A percentile compares a stretch with the other conserved stretches of the same genome.
Conservation (phyloP, 371 early-diverging fungal species). For the Rhizopus sp. region DNA sequence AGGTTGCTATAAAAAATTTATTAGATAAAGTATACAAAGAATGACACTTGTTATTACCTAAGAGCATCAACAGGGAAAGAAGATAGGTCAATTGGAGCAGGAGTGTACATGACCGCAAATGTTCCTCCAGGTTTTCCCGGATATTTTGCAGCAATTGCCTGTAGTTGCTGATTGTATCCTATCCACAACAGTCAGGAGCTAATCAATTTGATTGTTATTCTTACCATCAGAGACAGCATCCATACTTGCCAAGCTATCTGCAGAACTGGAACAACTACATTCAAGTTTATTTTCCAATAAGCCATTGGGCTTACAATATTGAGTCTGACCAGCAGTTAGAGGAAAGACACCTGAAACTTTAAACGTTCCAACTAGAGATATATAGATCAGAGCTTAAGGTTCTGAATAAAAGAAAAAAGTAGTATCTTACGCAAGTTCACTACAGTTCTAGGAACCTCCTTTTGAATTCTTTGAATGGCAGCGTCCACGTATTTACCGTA, state of each 20-base stretch:
- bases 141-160: slow-evolving; percentile 19
- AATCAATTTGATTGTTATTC: too few species aligned
- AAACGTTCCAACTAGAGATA: slow-evolving; percentile 22
- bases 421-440: slow-evolving; percentile 29
- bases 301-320: slow-evolving; percentile 20
- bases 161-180: slow-evolving; percentile 21
- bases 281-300: slow-evolving; percentile 14
- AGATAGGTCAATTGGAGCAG: slow-evolving; percentile 20
- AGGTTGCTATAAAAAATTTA: slow-evolving; percentile 3
- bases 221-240: slow-evolving; percentile 26
- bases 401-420: neutral
- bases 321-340: slow-evolving; percentile 12
- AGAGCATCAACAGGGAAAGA: slow-evolving; percentile 28
- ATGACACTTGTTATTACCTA: slow-evolving; percentile 13
- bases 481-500: slow-evolving; percentile 29
- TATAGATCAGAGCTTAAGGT: neutral
- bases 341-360: slow-evolving; percentile 26
- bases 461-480: slow-evolving; percentile 24
- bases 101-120: slow-evolving; percentile 30
- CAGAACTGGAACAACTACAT: slow-evolving; percentile 22
- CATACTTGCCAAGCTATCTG: slow-evolving; percentile 18
- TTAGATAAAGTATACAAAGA: neutral
- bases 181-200: too few species aligned
- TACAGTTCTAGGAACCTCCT: slow-evolving; percentile 25
- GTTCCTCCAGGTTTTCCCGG: slow-evolving; percentile 12